These are phyloP conservation scores for Gossypium anomalum DNA, from an alignment of 345 rosid species.

Conservation along the genomic window DNA sequence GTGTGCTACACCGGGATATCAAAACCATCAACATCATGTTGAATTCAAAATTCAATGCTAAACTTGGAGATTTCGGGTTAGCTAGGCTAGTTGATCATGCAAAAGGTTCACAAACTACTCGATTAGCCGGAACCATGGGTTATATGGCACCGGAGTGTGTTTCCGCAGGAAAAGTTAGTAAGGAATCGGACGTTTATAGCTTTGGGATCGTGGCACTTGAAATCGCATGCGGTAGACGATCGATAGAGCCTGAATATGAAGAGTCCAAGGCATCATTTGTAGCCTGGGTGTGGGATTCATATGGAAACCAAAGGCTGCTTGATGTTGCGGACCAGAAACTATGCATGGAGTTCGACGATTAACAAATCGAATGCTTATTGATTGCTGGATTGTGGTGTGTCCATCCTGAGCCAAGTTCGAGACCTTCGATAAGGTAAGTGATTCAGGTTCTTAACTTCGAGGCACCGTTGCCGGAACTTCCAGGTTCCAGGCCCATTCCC, in stretches of 20 bases:
- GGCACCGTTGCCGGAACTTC: conserved; percentile 15
- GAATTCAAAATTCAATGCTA: conserved; percentile 9
- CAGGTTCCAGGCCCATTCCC: not conserved
- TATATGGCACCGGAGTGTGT: conserved; percentile 21
- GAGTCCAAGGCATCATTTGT: conserved; percentile 5
- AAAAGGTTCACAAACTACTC: conserved; percentile 13
- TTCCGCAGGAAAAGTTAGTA: conserved; percentile 12
- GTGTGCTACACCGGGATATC: conserved; percentile 26
- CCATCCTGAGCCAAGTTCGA: conserved; percentile 10
- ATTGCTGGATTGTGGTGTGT: conserved; percentile 23
- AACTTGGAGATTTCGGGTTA: conserved; percentile 32
- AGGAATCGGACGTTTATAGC: conserved; percentile 22
- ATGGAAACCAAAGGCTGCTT: not conserved
- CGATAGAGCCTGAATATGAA: not conserved
- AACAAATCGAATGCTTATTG: conserved; percentile 21
- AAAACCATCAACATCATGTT: conserved; percentile 29
- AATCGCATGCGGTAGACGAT: conserved; percentile 25
- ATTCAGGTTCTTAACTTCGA: conserved; percentile 6
- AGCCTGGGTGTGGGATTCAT: conserved; percentile 24
- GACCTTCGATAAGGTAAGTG: conserved; percentile 20
- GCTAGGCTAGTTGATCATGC: conserved; percentile 29
- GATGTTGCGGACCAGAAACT: conserved; percentile 6
- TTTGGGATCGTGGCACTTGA: conserved; percentile 24
- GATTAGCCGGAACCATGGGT: not conserved
- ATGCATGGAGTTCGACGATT: not conserved